Evolutionary conservation across 1,284 basidiomycete genomes (phyloP).

Genomic region (Tylopilus sp.): DNA sequence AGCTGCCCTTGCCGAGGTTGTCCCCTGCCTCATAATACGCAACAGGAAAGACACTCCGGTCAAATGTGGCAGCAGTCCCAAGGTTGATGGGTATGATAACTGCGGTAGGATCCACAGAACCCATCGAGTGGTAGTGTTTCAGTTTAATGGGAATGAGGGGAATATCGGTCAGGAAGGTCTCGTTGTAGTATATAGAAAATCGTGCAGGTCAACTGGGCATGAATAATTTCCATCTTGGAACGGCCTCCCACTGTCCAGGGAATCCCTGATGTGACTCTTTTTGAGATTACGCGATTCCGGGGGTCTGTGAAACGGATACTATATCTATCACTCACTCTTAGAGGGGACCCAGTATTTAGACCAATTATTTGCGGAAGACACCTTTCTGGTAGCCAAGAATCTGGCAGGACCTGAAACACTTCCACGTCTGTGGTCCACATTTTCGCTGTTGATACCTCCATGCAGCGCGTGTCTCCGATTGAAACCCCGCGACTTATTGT

Average conservation of each 20-base stretch:
- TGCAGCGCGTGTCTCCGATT: slow-evolving; percentile 7
- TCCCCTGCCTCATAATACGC: neutral
- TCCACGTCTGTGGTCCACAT: too few species aligned
- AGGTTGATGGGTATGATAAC: slow-evolving; percentile 12
- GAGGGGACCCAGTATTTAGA: too few species aligned
- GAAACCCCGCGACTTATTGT: neutral
- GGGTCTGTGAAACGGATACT: neutral
- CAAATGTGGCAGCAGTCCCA: slow-evolving; percentile 4
- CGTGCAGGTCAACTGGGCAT: neutral
- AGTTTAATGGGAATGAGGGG: neutral
- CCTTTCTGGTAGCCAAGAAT: too few species aligned
- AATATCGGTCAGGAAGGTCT: slow-evolving; percentile 2
- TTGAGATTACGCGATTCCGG: neutral
- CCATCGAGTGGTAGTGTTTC: neutral
- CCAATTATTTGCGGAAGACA: too few species aligned
- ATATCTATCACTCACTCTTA: too few species aligned
- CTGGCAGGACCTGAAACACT: too few species aligned
- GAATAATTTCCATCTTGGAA: slow-evolving; percentile 15
- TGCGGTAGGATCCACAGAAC: neutral
- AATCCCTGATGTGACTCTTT: neutral
- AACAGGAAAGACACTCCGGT: slow-evolving; percentile 11
- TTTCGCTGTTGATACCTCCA: too few species aligned
- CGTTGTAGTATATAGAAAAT: neutral
- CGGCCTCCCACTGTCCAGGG: neutral
- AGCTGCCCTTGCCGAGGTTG: slow-evolving; percentile 9